Conservation (phyloP, 352 stramenopile genomes). For the Thalassiosira livingstoniorum region DNA sequence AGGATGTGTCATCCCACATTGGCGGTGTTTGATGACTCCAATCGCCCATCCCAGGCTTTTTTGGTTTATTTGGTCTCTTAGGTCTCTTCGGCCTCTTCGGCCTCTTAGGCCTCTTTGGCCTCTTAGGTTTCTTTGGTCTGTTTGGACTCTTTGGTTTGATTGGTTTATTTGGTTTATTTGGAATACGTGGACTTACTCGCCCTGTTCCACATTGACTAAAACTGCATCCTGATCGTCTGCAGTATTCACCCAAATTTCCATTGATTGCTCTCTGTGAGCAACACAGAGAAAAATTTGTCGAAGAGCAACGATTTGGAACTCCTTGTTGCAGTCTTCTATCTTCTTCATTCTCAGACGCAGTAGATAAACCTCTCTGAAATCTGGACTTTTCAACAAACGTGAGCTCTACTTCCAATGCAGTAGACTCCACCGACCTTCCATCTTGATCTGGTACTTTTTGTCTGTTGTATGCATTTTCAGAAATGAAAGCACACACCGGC, state of each 20-base stretch:
- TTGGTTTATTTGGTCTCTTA: too few species aligned
- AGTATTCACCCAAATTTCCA: slow-evolving; percentile 1
- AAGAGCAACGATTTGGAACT: neutral
- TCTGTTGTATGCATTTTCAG: neutral
- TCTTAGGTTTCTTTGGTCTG: too few species aligned
- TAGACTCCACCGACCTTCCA: neutral
- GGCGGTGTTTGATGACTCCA: too few species aligned
- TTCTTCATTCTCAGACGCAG: neutral
- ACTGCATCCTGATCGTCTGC: slow-evolving; percentile 2
- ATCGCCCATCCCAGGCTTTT: too few species aligned
- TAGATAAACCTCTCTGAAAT: neutral
- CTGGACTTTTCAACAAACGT: neutral
- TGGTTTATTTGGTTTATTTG: too few species aligned
- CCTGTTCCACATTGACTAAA: slow-evolving; percentile 5
- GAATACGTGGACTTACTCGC: too few species aligned
- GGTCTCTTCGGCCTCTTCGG: too few species aligned
- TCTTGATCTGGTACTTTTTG: neutral
- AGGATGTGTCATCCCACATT: too few species aligned
- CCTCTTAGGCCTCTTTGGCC: too few species aligned
- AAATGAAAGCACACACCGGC: neutral
- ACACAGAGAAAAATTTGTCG: neutral
- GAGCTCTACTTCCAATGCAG: neutral
- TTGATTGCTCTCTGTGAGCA: slow-evolving; percentile 5
- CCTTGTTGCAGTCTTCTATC: neutral
- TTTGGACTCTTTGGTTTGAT: too few species aligned